Evolutionary conservation across 139 green algal genomes (phyloP).

Genomic region (Volvox africanus): DNA sequence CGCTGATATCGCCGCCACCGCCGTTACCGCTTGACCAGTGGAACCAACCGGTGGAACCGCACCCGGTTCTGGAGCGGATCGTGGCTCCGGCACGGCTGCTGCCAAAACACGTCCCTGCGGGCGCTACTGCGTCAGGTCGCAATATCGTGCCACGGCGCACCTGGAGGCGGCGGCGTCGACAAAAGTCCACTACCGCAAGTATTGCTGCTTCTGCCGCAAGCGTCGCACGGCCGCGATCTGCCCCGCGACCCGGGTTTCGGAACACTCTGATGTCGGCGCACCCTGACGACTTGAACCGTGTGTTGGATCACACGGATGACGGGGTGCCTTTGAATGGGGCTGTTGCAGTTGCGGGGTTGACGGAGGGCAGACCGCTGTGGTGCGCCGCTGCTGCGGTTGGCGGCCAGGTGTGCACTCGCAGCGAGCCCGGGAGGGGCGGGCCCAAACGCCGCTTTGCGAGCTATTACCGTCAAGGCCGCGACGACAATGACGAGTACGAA

Average conservation of each 20-base stretch:
- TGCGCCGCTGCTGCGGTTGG: not conserved
- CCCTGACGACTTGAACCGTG: not conserved
- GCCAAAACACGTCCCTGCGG: conserved; percentile 2
- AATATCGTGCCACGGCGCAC: not conserved
- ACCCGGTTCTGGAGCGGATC: not conserved
- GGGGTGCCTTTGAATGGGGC: not conserved
- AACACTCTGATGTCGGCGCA: not conserved
- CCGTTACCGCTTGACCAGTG: not conserved
- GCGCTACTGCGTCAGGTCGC: not conserved
- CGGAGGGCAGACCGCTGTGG: conserved; percentile 5
- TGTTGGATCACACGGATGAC: not conserved
- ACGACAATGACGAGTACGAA: not conserved
- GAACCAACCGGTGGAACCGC: not conserved
- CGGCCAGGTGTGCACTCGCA: not conserved
- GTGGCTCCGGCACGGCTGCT: not conserved
- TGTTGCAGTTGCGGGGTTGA: not conserved
- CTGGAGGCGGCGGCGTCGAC: not conserved
- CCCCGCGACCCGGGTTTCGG: conserved; percentile 7
- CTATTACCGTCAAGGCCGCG: not conserved
- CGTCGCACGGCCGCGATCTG: not conserved
- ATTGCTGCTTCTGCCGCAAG: not conserved
- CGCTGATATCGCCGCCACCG: not conserved
- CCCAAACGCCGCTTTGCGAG: not conserved
- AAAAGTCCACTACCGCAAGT: not conserved
- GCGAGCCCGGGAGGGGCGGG: not conserved